Conservation (phyloP, 495 filamentous ascomycete species). For the Podospora pseudopauciseta region DNA sequence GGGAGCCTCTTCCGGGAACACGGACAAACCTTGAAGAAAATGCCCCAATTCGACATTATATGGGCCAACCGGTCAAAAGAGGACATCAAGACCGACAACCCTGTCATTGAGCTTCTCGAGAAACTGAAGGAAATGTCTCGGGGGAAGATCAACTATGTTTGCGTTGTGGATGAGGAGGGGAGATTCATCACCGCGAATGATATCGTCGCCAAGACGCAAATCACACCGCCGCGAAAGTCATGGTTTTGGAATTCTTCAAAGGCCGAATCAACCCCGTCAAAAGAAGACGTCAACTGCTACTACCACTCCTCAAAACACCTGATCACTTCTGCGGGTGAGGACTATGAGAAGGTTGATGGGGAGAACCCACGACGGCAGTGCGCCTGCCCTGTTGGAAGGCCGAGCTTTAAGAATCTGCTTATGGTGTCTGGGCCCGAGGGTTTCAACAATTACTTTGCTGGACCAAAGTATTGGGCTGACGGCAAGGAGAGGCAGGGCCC, state of each 20-base stretch:
- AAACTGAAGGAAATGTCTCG: constrained; percentile 53
- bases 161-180: constrained; percentile 75
- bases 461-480: constrained; percentile 66
- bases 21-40: background rate
- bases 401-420: constrained; percentile 54
- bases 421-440: constrained; percentile 86
- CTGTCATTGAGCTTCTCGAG: constrained; percentile 59
- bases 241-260: background rate
- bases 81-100: constrained; percentile 23
- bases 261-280: background rate
- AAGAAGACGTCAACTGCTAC: background rate
- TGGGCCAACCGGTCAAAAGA: constrained; percentile 45
- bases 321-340: background rate
- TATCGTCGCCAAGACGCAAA: constrained; percentile 12
- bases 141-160: constrained; percentile 57
- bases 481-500: constrained; percentile 70
- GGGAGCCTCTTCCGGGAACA: constrained; percentile 45
- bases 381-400: background rate
- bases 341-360: background rate
- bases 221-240: background rate
- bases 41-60: constrained; percentile 47
- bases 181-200: constrained; percentile 48
- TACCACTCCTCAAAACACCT: constrained; percentile 12
- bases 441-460: constrained; percentile 76
- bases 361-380: background rate